Evolutionary conservation across 2,329 filamentous ascomycete species (phyloP).

Genomic region (Aspergillus aculeatus): DNA sequence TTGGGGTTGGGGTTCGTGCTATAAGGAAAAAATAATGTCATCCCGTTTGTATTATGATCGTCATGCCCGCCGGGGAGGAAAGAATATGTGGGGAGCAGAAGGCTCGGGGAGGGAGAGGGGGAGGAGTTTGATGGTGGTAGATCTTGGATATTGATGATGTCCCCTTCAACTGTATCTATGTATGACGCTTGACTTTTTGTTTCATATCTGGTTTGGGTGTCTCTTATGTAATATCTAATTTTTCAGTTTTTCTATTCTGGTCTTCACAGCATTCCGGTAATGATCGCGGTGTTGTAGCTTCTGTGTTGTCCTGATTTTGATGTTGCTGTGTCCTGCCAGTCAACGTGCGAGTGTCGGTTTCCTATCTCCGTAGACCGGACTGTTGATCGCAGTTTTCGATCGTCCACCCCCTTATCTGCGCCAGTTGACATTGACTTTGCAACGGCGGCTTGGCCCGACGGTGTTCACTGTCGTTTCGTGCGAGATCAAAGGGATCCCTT

Average conservation of each 20-base stretch:
- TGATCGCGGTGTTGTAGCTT: no score
- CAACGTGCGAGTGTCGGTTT: background rate
- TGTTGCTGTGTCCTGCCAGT: background rate
- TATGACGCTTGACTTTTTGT: background rate
- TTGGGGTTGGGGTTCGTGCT: background rate
- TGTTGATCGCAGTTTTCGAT: background rate
- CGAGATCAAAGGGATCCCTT: background rate
- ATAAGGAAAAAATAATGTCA: background rate
- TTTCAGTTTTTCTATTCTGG: background rate
- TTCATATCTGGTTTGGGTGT: background rate
- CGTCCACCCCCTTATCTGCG: background rate
- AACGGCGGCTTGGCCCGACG: background rate
- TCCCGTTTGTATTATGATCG: background rate
- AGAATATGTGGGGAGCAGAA: no score
- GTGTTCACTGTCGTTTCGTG: background rate
- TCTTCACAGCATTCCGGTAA: no score
- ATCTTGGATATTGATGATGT: background rate
- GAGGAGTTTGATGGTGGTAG: background rate
- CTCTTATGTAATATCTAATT: background rate
- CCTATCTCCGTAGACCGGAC: background rate
- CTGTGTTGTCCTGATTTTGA: background rate
- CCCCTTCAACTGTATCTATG: background rate
- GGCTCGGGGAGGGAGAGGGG: background rate
- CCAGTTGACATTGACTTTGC: background rate
- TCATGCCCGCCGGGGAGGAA: background rate